These are phyloP conservation scores for Achlya hypogyna DNA, from an alignment of 352 stramenopile species.

Conservation along the genomic window DNA sequence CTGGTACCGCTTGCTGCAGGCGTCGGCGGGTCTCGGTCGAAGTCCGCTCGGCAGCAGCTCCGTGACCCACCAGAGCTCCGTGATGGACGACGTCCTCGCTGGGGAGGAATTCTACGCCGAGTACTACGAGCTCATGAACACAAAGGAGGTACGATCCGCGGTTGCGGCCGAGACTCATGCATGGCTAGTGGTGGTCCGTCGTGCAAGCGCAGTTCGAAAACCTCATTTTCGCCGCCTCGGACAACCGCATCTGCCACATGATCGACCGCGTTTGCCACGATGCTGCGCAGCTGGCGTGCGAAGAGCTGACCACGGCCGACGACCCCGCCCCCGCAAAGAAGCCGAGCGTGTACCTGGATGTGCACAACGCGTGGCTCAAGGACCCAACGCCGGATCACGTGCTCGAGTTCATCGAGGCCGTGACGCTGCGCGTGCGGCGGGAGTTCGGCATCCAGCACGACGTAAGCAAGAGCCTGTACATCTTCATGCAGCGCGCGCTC, in stretches of 20 bases:
- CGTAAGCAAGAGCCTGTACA: constrained; percentile 68
- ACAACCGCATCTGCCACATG: constrained; percentile 63
- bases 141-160: constrained; percentile 10
- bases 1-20: constrained; percentile 78
- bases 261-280: constrained; percentile 57
- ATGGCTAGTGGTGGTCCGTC: constrained; percentile 73
- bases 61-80: constrained; percentile 57
- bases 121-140: constrained; percentile 65
- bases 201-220: constrained; percentile 83
- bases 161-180: constrained; percentile 10
- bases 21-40: constrained; percentile 26
- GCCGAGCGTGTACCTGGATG: background rate
- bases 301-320: constrained; percentile 28
- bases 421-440: constrained; percentile 56
- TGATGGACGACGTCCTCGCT: constrained; percentile 61
- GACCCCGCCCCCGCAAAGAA: background rate
- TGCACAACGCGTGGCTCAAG: constrained; percentile 37
- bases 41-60: background rate
- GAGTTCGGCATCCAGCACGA: constrained; percentile 63
- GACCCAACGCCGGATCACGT: constrained; percentile 66
- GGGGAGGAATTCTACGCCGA: constrained; percentile 79
- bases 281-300: constrained; percentile 42
- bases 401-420: constrained; percentile 57
- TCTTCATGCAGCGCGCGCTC: constrained; percentile 67
- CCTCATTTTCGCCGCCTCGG: constrained; percentile 56